These are phyloP conservation scores for Backusella westeae DNA, from an alignment of 192 early-diverging fungal species.

Conservation along the genomic window DNA sequence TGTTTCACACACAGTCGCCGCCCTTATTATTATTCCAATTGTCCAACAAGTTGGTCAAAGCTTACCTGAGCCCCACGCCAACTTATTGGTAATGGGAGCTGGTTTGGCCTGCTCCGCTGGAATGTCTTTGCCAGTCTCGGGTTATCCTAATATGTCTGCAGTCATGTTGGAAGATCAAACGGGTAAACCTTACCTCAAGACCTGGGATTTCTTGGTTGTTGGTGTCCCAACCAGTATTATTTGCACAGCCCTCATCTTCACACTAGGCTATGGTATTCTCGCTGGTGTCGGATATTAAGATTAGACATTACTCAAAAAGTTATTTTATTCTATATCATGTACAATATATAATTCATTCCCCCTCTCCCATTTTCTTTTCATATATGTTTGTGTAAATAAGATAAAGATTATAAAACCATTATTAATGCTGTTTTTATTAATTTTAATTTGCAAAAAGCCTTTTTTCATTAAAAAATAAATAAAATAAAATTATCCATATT, in stretches of 20 bases:
- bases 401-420: neutral
- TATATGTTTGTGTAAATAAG: constrained; percentile 6
- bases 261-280: constrained; percentile 66
- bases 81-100: constrained; percentile 70
- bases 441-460: neutral
- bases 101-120: constrained; percentile 48
- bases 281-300: constrained; percentile 28
- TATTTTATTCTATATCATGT: neutral
- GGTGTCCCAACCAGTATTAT: constrained; percentile 59
- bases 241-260: constrained; percentile 54
- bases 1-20: constrained; percentile 78
- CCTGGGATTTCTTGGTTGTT: constrained; percentile 61
- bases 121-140: constrained; percentile 62
- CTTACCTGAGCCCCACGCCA: constrained; percentile 63
- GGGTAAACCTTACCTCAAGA: constrained; percentile 63
- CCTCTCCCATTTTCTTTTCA: constrained; percentile 1
- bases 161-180: constrained; percentile 64
- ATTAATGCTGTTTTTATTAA: neutral
- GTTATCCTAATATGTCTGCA: constrained; percentile 80
- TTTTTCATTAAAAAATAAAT: neutral
- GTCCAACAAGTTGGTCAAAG: constrained; percentile 64
- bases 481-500: neutral
- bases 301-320: neutral
- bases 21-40: constrained; percentile 75
- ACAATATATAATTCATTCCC: constrained; percentile 15